phyloP scores from a whole-genome alignment of 75 land plant species.

The Sequoia sempervirens region DNA sequence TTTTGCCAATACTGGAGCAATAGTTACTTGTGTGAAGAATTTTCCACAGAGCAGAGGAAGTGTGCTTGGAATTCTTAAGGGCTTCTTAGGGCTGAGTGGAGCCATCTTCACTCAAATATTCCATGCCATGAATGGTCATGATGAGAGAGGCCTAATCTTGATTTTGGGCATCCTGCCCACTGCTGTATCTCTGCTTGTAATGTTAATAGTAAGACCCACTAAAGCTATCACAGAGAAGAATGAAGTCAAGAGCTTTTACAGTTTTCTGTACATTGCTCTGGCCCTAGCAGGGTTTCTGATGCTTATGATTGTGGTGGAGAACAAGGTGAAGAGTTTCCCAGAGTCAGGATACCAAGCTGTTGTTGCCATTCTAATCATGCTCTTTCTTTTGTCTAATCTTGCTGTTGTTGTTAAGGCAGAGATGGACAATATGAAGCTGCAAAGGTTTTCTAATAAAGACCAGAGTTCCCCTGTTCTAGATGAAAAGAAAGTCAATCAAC shows the following conservation, averaged over 20 bases:
- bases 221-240: neutral
- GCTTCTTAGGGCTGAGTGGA: conserved; percentile 72
- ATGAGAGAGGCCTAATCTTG: conserved; percentile 37
- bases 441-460: neutral
- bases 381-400: conserved; percentile 32
- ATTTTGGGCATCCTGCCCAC: conserved; percentile 52
- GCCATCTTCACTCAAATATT: conserved; percentile 71
- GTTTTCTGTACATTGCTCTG: conserved; percentile 30
- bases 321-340: conserved; percentile 5
- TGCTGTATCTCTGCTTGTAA: conserved; percentile 32
- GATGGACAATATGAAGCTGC: conserved; percentile 11
- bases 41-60: conserved; percentile 59
- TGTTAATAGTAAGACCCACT: conserved; percentile 22
- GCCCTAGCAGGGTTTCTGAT: conserved; percentile 40
- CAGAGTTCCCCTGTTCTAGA: neutral
- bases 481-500: neutral
- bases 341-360: conserved; percentile 9
- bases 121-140: conserved; percentile 41
- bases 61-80: conserved; percentile 70
- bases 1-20: conserved; percentile 48
- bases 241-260: conserved; percentile 31
- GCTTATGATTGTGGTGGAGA: conserved; percentile 30
- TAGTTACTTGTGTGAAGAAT: conserved; percentile 51
- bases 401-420: conserved; percentile 32
- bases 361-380: conserved; percentile 27